Conservation (phyloP, 441 rosid species). For the Adansonia grandidieri region DNA sequence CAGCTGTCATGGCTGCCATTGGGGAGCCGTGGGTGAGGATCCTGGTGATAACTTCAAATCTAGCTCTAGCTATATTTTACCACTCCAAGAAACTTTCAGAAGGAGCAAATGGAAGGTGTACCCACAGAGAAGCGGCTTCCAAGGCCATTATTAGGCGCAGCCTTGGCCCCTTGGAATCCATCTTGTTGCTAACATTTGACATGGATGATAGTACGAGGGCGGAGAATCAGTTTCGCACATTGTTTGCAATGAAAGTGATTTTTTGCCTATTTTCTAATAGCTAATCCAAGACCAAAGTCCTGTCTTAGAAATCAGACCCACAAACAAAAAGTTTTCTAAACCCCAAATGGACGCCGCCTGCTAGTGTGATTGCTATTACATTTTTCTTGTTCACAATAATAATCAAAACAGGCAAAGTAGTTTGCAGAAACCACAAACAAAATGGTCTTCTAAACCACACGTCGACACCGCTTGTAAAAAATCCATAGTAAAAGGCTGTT, state of each 20-base stretch:
- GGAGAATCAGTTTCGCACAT: neutral
- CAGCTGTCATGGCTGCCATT: constrained; percentile 77
- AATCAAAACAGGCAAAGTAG: too few species aligned
- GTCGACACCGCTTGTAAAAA: too few species aligned
- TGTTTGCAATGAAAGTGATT: neutral
- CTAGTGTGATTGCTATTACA: too few species aligned
- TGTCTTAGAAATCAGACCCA: too few species aligned
- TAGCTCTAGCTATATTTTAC: too few species aligned
- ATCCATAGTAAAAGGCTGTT: too few species aligned
- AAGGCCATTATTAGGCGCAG: constrained; percentile 63
- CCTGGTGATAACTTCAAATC: constrained; percentile 24
- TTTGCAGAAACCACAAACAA: too few species aligned
- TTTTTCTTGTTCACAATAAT: too few species aligned
- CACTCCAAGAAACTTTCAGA: constrained; percentile 32
- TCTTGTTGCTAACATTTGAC: constrained; percentile 87
- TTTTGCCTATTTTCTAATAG: constrained; percentile 8
- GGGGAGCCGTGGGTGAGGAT: constrained; percentile 92
- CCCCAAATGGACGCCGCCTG: too few species aligned
- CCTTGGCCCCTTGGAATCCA: constrained; percentile 75
- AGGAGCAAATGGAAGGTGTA: constrained; percentile 47
- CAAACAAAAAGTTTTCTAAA: too few species aligned
- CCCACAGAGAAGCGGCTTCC: constrained; percentile 44
- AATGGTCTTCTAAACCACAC: too few species aligned
- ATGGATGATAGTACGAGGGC: constrained; percentile 69
- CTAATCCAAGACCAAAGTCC: neutral